A percentile compares a stretch with the other conserved stretches of the same genome.
phyloP scores from a whole-genome alignment of 164 flowering plant genomes.

The Buxus sempervirens region DNA sequence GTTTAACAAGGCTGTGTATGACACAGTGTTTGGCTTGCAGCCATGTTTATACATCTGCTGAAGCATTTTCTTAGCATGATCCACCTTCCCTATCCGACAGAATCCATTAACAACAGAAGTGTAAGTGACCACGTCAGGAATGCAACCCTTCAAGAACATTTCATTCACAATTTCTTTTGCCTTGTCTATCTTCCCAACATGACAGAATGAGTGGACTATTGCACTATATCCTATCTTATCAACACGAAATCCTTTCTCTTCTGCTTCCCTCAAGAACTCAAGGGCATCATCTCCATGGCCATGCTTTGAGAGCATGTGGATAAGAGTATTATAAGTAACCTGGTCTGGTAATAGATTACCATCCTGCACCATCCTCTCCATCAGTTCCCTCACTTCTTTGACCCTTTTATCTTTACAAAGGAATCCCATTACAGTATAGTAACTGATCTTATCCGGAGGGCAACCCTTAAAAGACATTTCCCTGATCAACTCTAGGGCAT shows the following conservation, averaged over 20 bases:
- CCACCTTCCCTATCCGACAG: slow-evolving; percentile 62
- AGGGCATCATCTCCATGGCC: slow-evolving; percentile 74
- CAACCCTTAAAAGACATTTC: slow-evolving; percentile 74
- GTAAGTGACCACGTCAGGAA: slow-evolving; percentile 92
- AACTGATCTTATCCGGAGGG: slow-evolving; percentile 84
- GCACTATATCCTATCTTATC: slow-evolving; percentile 88
- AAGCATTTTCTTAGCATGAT: slow-evolving; percentile 77
- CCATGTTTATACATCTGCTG: slow-evolving; percentile 74
- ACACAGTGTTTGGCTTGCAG: slow-evolving; percentile 79
- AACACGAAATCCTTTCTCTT: slow-evolving; percentile 56
- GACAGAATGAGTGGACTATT: slow-evolving; percentile 62
- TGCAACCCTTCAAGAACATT: slow-evolving; percentile 68
- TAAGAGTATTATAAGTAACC: slow-evolving; percentile 64
- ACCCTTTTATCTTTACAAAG: slow-evolving; percentile 71
- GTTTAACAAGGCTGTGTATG: slow-evolving; percentile 75
- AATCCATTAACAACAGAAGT: slow-evolving; percentile 73
- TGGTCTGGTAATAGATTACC: slow-evolving; percentile 62
- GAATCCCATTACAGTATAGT: slow-evolving; percentile 67
- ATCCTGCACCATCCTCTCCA: slow-evolving; percentile 65
- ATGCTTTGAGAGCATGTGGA: slow-evolving; percentile 78
- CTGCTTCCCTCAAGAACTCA: slow-evolving; percentile 66
- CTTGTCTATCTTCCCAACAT: slow-evolving; percentile 51
- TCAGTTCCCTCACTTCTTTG: slow-evolving; percentile 59
- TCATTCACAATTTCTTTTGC: slow-evolving; percentile 73
- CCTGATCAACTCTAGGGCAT: slow-evolving; percentile 59